Base-by-base conservation (phyloP, 164 flowering plant genomes). In the Sextonia rubra region DNA sequence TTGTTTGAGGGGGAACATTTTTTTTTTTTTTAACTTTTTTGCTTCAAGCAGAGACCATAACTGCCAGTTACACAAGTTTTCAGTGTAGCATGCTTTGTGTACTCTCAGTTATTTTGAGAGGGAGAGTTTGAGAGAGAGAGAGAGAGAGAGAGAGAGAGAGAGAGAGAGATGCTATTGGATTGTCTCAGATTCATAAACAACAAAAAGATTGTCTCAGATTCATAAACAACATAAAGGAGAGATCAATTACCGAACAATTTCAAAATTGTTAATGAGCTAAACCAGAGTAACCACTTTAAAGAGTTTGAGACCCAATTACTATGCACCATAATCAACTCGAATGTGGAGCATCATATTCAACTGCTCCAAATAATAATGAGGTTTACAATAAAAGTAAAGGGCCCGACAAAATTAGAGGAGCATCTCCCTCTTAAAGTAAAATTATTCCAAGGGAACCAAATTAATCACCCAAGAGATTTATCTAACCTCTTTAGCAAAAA, bases 391-490 rank as follows among this genome's bases (percentile, higher is more conserved):
- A 64, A 27, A 9, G 32, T 22, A 18, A 60, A 60, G 61, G 44
- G 11, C 24, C 29, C 32, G 23, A n/a, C 20, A 71, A 71, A 75
- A 74, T 23, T 49, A 25, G 26, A 14, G 55, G 63, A 32, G 68
- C 20, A 44, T 17, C 69, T 47, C 74, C 77, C 58, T 23, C 71
- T 30, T 9, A 64, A 58, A 70, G 29, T 56, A 69, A 79, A 64
- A 74, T 84, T 79, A 82, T 80, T 84, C 68, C 64, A 68, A 60
- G 30, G 27, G 7, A 67, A 60, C 72, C 44, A 37, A 37, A 37
- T 37, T 69, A 52, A 27, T 68, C 52, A 18, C 9, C 30, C 47
- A 37, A 70, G 22, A 20, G 26, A 29, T 58, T n/a, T 52, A n/a
- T 18, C 12, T 20, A 44, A 29, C 23, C 30, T 71, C 55, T 47